Evolutionary conservation across 73 alveolate species (phyloP), one percentile per base, ranked within the genome.

Genomic region (Tetrahymena malaccensis): DNA sequence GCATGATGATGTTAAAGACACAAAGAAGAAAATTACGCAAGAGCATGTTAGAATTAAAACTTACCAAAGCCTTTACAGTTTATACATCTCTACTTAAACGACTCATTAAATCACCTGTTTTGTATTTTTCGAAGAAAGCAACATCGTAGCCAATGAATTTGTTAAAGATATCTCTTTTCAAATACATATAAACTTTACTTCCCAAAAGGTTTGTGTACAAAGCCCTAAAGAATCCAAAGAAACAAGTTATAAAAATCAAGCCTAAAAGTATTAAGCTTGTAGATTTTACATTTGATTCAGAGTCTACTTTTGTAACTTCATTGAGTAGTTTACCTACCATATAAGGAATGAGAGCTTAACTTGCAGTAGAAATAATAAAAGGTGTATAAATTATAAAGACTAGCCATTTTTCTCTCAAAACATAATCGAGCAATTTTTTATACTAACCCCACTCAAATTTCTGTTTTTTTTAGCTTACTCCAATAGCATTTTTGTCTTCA

Each of bases 51-150:
- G 94, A 85, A 27, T 95, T 95, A 37, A 94, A 93, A 55, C 97
- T 95, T 5, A 95, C 97, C 1, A 95, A 95, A 5, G 95, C 34
- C 55, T 85, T 95, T 1, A 95, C 97, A 35, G 97, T 85, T 85
- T 43, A 19, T 0, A 95, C 93, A 43, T 95, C 97, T 85, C 94
- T 95, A 16, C 95, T 58, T 93, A 95, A 50, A 55, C 97, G 93
- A 16, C 95, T 85, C 34, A 95, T 95, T 10, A 95, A 55, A 34
- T 89, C 97, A 50, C 97, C 97, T 25, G 93, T 95, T 35, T 94
- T 95, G 55, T 89, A 43, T 22, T 57, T 95, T 27, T 95, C 83
- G 43, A 95, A 95, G 44, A 95, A 95, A 19, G 93, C 94, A 21
- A 95, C 34, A 95, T 95, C 97, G 43, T 85, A 95, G 35, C 94